These are phyloP conservation scores for Leccinum pellstonianum DNA, from an alignment of 768 basidiomycete species.

Conservation along the genomic window DNA sequence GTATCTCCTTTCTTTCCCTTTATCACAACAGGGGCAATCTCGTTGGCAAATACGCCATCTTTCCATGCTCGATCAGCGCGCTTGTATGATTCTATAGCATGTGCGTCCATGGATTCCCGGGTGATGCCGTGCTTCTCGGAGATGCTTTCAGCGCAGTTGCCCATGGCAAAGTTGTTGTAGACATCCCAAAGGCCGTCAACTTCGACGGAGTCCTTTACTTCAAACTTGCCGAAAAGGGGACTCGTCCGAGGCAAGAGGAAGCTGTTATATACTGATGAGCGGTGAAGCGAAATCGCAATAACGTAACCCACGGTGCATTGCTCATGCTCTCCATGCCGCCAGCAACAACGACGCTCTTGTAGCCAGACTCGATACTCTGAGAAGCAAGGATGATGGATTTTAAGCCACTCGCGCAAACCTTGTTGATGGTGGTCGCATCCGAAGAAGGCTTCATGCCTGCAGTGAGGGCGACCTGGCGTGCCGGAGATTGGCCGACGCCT, in stretches of 20 bases:
- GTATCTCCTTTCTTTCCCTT: conserved; percentile 94
- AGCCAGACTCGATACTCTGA: conserved; percentile 85
- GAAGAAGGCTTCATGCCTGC: conserved; percentile 83
- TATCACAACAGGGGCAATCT: conserved; percentile 88
- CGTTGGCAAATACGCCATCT: conserved; percentile 76
- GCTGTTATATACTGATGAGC: conserved; percentile 35
- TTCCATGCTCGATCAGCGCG: conserved; percentile 92
- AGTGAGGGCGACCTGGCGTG: conserved; percentile 91
- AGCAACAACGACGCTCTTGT: conserved; percentile 83
- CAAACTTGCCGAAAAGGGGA: conserved; percentile 86
- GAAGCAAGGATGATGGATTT: conserved; percentile 94
- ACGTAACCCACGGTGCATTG: conserved; percentile 83
- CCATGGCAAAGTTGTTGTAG: conserved; percentile 98
- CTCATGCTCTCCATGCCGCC: conserved; percentile 99
- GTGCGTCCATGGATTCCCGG: conserved; percentile 85
- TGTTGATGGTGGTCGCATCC: conserved; percentile 99
- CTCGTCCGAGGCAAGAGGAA: conserved; percentile 82
- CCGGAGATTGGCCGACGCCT: conserved; percentile 96
- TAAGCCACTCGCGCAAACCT: conserved; percentile 98
- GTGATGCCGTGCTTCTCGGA: conserved; percentile 81
- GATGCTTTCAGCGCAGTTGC: conserved; percentile 89
- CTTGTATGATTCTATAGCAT: conserved; percentile 93
- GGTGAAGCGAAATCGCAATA: conserved; percentile 1
- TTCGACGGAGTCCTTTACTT: conserved; percentile 83
- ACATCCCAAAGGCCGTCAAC: conserved; percentile 95